These are phyloP conservation scores for Epichloe sp. DNA, from an alignment of 2,329 filamentous ascomycete species.

Conservation along the genomic window DNA sequence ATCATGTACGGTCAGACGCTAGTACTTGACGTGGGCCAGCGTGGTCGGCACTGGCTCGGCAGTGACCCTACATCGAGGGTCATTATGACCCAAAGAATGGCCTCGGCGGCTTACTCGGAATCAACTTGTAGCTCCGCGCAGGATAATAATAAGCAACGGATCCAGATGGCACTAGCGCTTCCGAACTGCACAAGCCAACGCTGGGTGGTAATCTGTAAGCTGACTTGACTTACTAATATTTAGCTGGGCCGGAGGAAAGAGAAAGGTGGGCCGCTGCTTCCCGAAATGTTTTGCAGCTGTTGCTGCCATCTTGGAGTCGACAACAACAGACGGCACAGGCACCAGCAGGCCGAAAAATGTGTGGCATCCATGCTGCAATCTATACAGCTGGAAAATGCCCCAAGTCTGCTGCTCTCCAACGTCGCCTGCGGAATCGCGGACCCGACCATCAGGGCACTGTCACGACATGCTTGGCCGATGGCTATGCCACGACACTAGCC, in stretches of 20 bases:
- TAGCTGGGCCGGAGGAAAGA: neutral
- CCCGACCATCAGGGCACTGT: constrained; percentile 43
- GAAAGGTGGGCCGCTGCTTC: neutral
- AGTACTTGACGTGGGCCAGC: neutral
- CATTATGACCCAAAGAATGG: neutral
- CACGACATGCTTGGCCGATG: constrained; percentile 16
- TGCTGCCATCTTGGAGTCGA: neutral
- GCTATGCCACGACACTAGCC: constrained; percentile 31
- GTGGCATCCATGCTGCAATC: constrained; percentile 45
- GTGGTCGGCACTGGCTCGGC: neutral
- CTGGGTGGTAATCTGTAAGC: too few relatives aligned
- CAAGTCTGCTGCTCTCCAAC: constrained; percentile 24
- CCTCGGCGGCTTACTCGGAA: neutral
- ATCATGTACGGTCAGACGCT: neutral
- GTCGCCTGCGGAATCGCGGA: constrained; percentile 40
- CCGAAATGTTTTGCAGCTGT: neutral
- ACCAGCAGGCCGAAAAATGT: constrained; percentile 30
- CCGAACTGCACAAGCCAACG: too few relatives aligned
- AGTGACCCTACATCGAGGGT: neutral
- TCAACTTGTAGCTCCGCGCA: neutral
- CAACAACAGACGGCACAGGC: too few relatives aligned
- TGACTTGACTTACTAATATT: too few relatives aligned
- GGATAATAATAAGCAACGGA: neutral
- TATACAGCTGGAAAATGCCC: constrained; percentile 19
- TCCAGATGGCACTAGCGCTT: neutral